phyloP scores from a whole-genome alignment of 1,139 yeast species.

The Meyerozyma smithsonii region DNA sequence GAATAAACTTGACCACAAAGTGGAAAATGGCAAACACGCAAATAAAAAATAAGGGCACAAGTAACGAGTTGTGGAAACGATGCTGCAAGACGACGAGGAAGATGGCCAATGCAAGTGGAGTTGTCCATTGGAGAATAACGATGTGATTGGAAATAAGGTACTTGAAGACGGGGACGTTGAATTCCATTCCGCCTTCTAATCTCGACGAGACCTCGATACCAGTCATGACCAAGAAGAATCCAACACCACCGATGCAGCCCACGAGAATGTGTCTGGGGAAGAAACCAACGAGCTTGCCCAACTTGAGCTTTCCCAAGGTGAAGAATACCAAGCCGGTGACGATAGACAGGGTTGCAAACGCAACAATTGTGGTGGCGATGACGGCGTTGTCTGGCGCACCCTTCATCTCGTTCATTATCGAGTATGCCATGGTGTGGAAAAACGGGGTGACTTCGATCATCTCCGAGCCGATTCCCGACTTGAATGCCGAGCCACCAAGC shows the following conservation, averaged over 20 bases:
- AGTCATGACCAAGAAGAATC: constrained; percentile 83
- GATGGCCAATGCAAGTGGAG: constrained; percentile 63
- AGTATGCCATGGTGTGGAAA: constrained; percentile 89
- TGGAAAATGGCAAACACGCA: constrained; percentile 68
- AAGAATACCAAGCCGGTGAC: constrained; percentile 83
- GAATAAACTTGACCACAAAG: constrained; percentile 56
- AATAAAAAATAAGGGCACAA: constrained; percentile 80
- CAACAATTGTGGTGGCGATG: constrained; percentile 79
- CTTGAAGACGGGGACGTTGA: constrained; percentile 51
- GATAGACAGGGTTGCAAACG: constrained; percentile 78
- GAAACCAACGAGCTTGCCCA: constrained; percentile 88
- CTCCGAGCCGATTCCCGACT: constrained; percentile 90
- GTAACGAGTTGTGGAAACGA: constrained; percentile 62
- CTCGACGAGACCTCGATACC: constrained; percentile 89
- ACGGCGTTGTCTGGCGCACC: constrained; percentile 49
- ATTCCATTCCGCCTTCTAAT: constrained; percentile 66
- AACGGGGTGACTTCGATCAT: constrained; percentile 98
- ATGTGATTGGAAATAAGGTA: constrained; percentile 37
- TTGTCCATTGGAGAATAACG: constrained; percentile 61
- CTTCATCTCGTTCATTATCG: constrained; percentile 57
- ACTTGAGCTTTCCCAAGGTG: constrained; percentile 65
- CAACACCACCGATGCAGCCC: constrained; percentile 98
- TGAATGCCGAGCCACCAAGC: constrained; percentile 84
- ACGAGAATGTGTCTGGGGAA: constrained; percentile 94
- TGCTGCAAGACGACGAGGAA: constrained; percentile 61